Conservation (phyloP, 2,329 filamentous ascomycete species). For the Colletotrichum cuscutae region DNA sequence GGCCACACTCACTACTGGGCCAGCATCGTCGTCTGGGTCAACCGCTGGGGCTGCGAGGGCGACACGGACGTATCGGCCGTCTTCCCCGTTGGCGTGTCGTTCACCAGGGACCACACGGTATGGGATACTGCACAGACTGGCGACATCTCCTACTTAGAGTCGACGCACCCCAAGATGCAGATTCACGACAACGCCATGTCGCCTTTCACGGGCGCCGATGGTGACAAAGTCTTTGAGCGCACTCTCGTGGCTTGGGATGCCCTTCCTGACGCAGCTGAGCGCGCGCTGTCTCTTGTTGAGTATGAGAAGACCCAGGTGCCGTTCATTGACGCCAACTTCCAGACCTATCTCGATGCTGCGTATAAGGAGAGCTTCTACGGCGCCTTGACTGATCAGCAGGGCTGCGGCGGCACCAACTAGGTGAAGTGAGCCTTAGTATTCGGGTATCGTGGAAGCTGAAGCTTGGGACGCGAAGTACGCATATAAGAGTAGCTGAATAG, state of each 20-base stretch:
- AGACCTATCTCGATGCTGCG: background rate
- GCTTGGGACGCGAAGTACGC: too few species aligned
- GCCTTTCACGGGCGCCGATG: background rate
- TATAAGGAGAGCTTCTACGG: background rate
- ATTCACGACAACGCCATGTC: background rate
- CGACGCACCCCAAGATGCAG: background rate
- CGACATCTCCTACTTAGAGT: background rate
- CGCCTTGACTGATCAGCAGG: background rate
- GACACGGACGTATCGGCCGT: background rate
- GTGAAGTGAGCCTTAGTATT: background rate
- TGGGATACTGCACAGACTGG: background rate
- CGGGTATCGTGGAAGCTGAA: too few species aligned
- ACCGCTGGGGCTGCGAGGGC: background rate
- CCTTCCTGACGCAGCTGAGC: background rate
- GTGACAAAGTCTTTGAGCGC: background rate
- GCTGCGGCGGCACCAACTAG: background rate
- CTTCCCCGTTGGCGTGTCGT: background rate
- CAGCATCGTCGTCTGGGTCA: background rate
- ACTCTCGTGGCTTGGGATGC: slow-evolving; percentile 1
- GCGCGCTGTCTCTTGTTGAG: background rate
- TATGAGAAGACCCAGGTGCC: slow-evolving; percentile 15
- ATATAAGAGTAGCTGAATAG: too few species aligned
- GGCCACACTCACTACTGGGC: background rate
- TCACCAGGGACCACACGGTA: background rate
- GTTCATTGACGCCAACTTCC: slow-evolving; percentile 1